Percentiles rank a stretch among this genome's conserved stretches.
phyloP scores from a whole-genome alignment of 257 asterid genomes.

The Oldenlandia corymbosa region DNA sequence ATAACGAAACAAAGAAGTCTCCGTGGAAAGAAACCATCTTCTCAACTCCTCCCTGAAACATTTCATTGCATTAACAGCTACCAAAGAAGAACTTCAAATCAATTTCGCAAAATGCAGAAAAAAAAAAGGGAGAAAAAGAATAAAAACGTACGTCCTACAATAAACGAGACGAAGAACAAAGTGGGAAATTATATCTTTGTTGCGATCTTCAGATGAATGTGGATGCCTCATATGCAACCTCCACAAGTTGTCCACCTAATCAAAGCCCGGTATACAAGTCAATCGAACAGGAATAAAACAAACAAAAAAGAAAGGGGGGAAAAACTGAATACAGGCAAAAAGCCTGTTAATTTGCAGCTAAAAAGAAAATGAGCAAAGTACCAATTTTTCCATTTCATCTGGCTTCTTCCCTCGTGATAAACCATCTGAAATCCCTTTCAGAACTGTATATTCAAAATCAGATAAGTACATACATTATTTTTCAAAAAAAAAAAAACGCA shows the following conservation, averaged over 20 bases:
- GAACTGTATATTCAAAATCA: conserved; percentile 44
- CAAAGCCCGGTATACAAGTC: conserved; percentile 5
- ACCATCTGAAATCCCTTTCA: conserved; percentile 82
- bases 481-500: background rate
- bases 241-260: conserved; percentile 56
- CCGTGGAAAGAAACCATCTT: conserved; percentile 89
- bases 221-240: conserved; percentile 62
- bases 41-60: conserved; percentile 71
- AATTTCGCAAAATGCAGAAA: no score
- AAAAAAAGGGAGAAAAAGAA: background rate
- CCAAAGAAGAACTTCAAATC: background rate
- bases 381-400: conserved; percentile 71
- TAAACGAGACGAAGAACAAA: conserved; percentile 90
- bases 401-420: conserved; percentile 78
- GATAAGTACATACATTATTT: background rate
- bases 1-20: conserved; percentile 74
- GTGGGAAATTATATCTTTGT: conserved; percentile 88
- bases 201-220: conserved; percentile 47
- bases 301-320: no score
- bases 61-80: conserved; percentile 1
- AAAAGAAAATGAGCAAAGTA: conserved; percentile 14
- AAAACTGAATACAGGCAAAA: background rate
- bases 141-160: conserved; percentile 73
- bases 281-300: background rate
- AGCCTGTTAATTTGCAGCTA: background rate